These are phyloP conservation scores for Leishmania gerbilli DNA, from an alignment of 208 protist genomes.

Conservation along the genomic window DNA sequence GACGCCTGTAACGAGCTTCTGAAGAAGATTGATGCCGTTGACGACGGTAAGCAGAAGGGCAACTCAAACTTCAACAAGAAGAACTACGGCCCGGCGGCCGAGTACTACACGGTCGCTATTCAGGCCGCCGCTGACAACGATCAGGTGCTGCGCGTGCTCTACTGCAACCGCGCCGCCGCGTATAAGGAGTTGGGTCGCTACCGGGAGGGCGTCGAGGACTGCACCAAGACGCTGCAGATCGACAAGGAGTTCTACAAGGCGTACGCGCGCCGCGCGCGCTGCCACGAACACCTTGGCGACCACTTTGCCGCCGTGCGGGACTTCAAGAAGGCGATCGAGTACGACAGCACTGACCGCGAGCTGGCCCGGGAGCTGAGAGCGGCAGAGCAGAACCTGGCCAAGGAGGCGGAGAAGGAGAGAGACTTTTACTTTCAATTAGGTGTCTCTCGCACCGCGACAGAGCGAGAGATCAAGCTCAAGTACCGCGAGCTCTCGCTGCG, in stretches of 20 bases:
- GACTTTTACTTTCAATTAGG: conserved; percentile 91
- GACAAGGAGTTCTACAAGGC: conserved; percentile 90
- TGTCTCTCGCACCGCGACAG: conserved; percentile 57
- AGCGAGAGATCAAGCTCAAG: conserved; percentile 85
- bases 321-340: conserved; percentile 83
- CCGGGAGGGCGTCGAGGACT: conserved; percentile 88
- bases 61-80: conserved; percentile 84
- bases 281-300: conserved; percentile 81
- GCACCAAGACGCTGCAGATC: conserved; percentile 80
- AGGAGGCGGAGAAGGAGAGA: conserved; percentile 84
- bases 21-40: conserved; percentile 69
- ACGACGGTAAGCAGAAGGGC: conserved; percentile 89
- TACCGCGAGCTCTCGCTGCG: conserved; percentile 90
- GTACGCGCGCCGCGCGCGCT: conserved; percentile 88
- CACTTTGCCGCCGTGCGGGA: conserved; percentile 81
- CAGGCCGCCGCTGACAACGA: conserved; percentile 63
- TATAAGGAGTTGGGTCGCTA: conserved; percentile 88
- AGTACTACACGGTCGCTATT: conserved; percentile 84
- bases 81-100: conserved; percentile 67
- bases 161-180: conserved; percentile 92
- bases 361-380: conserved; percentile 69
- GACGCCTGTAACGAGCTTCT: conserved; percentile 69
- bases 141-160: conserved; percentile 88
- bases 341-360: conserved; percentile 70
- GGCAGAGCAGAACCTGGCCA: conserved; percentile 66